phyloP scores from a whole-genome alignment of 345 rosid species.

The Gossypium stocksii region DNA sequence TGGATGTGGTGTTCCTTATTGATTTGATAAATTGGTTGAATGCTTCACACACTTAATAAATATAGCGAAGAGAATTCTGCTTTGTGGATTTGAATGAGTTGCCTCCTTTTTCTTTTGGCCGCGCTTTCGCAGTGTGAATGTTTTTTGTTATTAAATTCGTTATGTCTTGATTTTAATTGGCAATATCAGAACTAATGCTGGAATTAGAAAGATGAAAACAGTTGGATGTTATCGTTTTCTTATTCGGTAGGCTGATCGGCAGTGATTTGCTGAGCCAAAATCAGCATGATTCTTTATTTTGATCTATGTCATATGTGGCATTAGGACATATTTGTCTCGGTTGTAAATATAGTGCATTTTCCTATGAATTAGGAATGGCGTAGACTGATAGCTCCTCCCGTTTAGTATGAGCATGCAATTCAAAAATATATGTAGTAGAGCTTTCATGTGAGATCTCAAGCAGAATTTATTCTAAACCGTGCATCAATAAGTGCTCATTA shows the following conservation, averaged over 20 bases:
- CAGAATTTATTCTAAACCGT: background rate
- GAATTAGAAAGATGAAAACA: background rate
- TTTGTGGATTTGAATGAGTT: background rate
- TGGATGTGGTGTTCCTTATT: background rate
- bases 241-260: background rate
- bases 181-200: background rate
- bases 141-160: background rate
- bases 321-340: background rate
- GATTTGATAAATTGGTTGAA: too few relatives aligned
- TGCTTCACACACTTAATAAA: background rate
- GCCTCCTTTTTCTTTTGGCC: background rate
- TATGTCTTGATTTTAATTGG: conserved; percentile 3
- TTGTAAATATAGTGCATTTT: background rate
- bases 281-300: background rate
- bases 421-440: background rate
- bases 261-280: background rate
- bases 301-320: background rate
- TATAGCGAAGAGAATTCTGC: background rate
- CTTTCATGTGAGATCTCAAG: conserved; percentile 1
- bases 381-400: background rate
- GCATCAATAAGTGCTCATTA: background rate
- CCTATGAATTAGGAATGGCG: background rate
- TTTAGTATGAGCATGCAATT: background rate
- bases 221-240: background rate
- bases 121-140: background rate